Percentiles rank a stretch among this genome's conserved stretches.
phyloP scores from a whole-genome alignment of 257 asterid species.

The Buddleja alternifolia region DNA sequence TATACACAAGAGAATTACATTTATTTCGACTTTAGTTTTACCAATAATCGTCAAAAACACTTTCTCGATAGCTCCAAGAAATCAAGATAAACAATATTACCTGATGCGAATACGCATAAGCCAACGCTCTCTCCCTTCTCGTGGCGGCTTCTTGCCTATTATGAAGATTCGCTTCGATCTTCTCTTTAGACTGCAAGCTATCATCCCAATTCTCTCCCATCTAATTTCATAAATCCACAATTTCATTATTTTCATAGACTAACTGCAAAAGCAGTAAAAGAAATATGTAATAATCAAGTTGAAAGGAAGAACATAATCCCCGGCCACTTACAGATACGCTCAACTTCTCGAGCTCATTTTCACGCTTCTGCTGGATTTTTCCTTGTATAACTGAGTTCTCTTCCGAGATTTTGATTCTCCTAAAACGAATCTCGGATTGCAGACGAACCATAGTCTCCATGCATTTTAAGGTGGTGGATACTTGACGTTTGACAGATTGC shows the following conservation, averaged over 20 bases:
- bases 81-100: conserved; percentile 29
- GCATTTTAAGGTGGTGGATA: conserved; percentile 60
- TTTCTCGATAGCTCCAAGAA: not conserved
- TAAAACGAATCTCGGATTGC: conserved; percentile 67
- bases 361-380: conserved; percentile 58
- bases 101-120: conserved; percentile 78
- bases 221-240: conserved; percentile 29
- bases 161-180: conserved; percentile 61
- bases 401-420: conserved; percentile 60
- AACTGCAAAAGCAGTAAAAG: conserved; percentile 31
- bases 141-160: conserved; percentile 68
- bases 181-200: conserved; percentile 68
- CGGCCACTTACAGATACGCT: conserved; percentile 47
- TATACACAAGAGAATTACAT: no score
- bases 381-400: conserved; percentile 53
- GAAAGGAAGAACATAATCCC: not conserved
- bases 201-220: conserved; percentile 71
- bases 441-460: conserved; percentile 78
- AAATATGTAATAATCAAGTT: not conserved
- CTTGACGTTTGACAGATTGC: conserved; percentile 64
- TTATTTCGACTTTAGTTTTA: no score
- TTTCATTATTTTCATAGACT: conserved; percentile 51
- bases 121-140: conserved; percentile 86
- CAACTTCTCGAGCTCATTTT: conserved; percentile 58
- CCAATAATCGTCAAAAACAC: no score